These are phyloP conservation scores for Zopfia rhizophila DNA, from an alignment of 2,329 filamentous ascomycete species.

Conservation along the genomic window DNA sequence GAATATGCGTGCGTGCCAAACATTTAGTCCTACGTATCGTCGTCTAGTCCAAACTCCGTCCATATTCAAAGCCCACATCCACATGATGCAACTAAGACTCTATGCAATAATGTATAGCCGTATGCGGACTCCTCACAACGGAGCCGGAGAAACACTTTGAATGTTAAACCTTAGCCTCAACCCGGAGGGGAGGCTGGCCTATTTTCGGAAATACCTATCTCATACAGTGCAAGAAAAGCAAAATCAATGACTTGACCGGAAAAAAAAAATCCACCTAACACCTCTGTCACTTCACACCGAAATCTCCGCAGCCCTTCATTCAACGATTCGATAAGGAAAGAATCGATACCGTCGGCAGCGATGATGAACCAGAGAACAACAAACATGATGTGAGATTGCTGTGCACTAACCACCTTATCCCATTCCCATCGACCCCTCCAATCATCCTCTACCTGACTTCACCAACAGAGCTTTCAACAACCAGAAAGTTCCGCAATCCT, in stretches of 20 bases:
- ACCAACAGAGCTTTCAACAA: slow-evolving; percentile 30
- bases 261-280: slow-evolving; percentile 30
- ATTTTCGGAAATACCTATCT: slow-evolving; percentile 44
- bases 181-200: slow-evolving; percentile 24
- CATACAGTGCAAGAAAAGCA: slow-evolving; percentile 43
- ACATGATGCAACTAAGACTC: too few relatives aligned
- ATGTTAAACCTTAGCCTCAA: too few relatives aligned
- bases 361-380: slow-evolving; percentile 40
- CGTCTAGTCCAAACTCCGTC: too few relatives aligned
- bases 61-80: too few relatives aligned
- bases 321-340: slow-evolving; percentile 36
- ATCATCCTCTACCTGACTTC: slow-evolving; percentile 12
- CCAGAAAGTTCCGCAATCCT: slow-evolving; percentile 32
- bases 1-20: too few relatives aligned
- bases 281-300: slow-evolving; percentile 15
- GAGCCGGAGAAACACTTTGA: too few relatives aligned
- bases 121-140: too few relatives aligned
- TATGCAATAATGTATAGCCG: too few relatives aligned
- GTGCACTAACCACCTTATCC: slow-evolving; percentile 38
- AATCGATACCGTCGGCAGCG: slow-evolving; percentile 29
- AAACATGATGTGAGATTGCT: slow-evolving; percentile 44
- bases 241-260: slow-evolving; percentile 26
- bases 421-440: slow-evolving; percentile 27
- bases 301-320: slow-evolving; percentile 15
- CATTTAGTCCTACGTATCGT: too few relatives aligned